Evolutionary conservation across 2,329 filamentous ascomycete species (phyloP), one percentile per base, ranked within the genome.

Genomic region (Thermoascus crustaceus): DNA sequence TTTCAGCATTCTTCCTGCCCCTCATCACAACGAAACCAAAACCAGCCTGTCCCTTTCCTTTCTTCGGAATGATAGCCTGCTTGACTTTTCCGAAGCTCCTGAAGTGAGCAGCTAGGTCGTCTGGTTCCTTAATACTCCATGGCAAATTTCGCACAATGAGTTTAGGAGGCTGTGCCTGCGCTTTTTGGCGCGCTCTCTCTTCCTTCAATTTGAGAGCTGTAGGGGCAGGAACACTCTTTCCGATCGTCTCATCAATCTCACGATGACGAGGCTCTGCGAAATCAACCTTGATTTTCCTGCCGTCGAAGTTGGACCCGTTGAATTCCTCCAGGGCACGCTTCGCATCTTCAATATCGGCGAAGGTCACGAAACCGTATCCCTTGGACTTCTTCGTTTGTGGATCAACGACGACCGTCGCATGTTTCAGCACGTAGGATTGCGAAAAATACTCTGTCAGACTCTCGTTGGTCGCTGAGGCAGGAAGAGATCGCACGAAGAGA

Each of bases 311-410:
- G 30, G 82, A 72, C 43, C 85, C 84, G 60, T 94, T 78, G 54
- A 95, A 76, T 57, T 93, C 82, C 38, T 81, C 75, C 55, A 84
- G 75, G 11, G 91, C 93, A 44, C 80, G 75, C 45, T 80, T 69
- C 8, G 89, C 88, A 67, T 98, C 91, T 46, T 95, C 88, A 19
- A 83, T 76, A 56, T 98, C 91, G 49, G 88, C 85, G 53, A 98
- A 91, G 2, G 91, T 96, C 38, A 98, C 89, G 62, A 98, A 98
- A 35, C 91, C 91, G 60, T 87, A 98, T 11, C 91, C 89, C 55
- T 85, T 82, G 9, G 86, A 95, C 48, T 80, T 69, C 55, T 94
- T 94, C 2, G 88, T 94, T 45, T 79, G 72, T 10, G 83, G 78
- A 57, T 98, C 89, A 38, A 82, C 67, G 24, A 98, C 87, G 4